phyloP scores from a whole-genome alignment of 2,329 filamentous ascomycete genomes.

The Blastomyces parvus region DNA sequence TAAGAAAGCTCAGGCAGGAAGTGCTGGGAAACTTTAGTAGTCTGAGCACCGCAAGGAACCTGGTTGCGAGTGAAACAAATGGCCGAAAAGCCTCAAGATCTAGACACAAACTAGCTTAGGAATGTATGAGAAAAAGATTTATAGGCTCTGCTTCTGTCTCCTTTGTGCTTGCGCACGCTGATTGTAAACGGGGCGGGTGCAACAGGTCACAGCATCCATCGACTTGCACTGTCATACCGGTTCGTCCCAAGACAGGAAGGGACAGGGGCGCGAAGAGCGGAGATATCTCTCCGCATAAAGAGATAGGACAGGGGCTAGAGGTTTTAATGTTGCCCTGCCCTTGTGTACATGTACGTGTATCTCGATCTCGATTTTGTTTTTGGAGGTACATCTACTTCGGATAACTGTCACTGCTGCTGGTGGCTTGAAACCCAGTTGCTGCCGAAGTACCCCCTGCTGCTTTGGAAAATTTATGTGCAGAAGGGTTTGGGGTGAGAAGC shows the following conservation, averaged over 20 bases:
- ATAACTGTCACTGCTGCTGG: background rate
- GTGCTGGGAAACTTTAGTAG: background rate
- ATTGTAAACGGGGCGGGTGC: conserved; percentile 2
- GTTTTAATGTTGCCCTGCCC: background rate
- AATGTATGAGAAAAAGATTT: background rate
- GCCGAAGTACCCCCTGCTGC: background rate
- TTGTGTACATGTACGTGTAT: background rate
- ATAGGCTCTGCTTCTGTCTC: background rate
- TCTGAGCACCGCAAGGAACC: background rate
- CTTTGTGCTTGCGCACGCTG: background rate
- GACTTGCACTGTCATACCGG: background rate
- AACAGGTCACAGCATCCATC: background rate
- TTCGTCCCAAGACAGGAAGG: background rate
- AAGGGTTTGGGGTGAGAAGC: background rate
- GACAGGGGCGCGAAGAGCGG: background rate
- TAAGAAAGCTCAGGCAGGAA: conserved; percentile 1
- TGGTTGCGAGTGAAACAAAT: background rate
- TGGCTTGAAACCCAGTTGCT: background rate
- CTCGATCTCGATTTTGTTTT: background rate
- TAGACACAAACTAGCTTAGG: background rate
- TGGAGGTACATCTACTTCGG: background rate
- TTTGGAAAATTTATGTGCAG: background rate
- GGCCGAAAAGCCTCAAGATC: background rate
- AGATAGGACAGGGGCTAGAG: background rate
- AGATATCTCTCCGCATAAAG: background rate